Percentiles rank a stretch among this genome's conserved stretches.
Conservation (phyloP, 2,329 filamentous ascomycete genomes). For the Ophiostoma populinum region DNA sequence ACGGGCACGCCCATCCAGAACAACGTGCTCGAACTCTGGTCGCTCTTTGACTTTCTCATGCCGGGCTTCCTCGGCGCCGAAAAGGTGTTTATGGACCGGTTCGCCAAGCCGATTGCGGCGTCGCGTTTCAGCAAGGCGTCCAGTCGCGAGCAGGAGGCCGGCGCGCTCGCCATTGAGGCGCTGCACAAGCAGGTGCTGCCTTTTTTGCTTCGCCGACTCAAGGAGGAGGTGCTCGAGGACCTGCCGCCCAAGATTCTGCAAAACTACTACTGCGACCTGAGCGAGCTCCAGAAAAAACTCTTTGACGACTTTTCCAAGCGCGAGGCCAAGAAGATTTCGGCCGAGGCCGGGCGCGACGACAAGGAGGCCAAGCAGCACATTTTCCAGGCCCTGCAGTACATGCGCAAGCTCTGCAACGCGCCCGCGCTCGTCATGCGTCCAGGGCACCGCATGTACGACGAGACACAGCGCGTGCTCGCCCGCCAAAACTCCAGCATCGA, state of each 20-base stretch:
- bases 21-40: conserved; percentile 94
- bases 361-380: conserved; percentile 96
- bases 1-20: conserved; percentile 97
- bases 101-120: conserved; percentile 86
- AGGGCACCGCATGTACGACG: conserved; percentile 74
- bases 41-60: conserved; percentile 97
- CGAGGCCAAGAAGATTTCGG: conserved; percentile 72
- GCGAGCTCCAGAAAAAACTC: conserved; percentile 81
- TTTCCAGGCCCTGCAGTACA: conserved; percentile 97
- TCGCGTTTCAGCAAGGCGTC: conserved; percentile 94
- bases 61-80: conserved; percentile 88
- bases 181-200: conserved; percentile 95
- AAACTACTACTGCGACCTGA: conserved; percentile 98
- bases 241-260: conserved; percentile 95
- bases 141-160: conserved; percentile 94
- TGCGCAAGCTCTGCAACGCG: conserved; percentile 98
- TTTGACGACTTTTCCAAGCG: conserved; percentile 95
- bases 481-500: conserved; percentile 68
- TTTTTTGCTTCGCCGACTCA: conserved; percentile 86
- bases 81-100: conserved; percentile 90
- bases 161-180: conserved; percentile 91
- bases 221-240: conserved; percentile 94
- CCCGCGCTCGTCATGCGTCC: conserved; percentile 93
- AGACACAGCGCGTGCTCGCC: conserved; percentile 64
- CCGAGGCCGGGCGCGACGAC: conserved; percentile 69